These are phyloP conservation scores for Tremella yokohamensis DNA, from an alignment of 768 basidiomycete species.

Conservation along the genomic window DNA sequence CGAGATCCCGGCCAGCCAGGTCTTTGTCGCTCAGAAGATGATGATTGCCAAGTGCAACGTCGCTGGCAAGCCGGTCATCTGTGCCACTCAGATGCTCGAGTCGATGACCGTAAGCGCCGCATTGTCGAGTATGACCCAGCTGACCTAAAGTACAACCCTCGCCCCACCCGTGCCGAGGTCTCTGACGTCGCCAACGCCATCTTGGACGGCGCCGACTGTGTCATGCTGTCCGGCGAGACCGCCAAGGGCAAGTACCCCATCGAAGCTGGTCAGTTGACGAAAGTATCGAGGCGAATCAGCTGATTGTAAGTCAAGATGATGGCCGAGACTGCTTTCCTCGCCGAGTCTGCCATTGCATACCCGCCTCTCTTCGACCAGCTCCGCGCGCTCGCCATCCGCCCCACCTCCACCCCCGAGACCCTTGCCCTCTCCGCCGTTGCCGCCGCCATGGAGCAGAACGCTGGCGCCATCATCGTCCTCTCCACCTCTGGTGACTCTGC, in stretches of 20 bases:
- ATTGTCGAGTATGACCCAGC: neutral
- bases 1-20: conserved; percentile 98
- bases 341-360: conserved; percentile 92
- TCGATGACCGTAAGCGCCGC: conserved; percentile 76
- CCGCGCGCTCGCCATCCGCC: conserved; percentile 70
- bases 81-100: conserved; percentile 99
- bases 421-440: conserved; percentile 94
- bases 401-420: conserved; percentile 92
- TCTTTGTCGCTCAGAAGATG: conserved; percentile 99
- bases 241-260: conserved; percentile 96
- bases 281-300: neutral
- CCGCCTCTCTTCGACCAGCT: conserved; percentile 90
- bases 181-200: conserved; percentile 99
- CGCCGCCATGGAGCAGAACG: conserved; percentile 89
- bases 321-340: conserved; percentile 97
- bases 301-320: conserved; percentile 80
- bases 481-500: conserved; percentile 94
- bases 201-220: conserved; percentile 96
- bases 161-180: conserved; percentile 97
- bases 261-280: conserved; percentile 69
- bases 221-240: conserved; percentile 99
- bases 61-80: conserved; percentile 94
- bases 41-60: conserved; percentile 99
- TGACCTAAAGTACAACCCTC: conserved; percentile 73
- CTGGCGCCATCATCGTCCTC: conserved; percentile 89